Evolutionary conservation across 768 basidiomycete species (phyloP).

Genomic region (Lactarius evosmus): DNA sequence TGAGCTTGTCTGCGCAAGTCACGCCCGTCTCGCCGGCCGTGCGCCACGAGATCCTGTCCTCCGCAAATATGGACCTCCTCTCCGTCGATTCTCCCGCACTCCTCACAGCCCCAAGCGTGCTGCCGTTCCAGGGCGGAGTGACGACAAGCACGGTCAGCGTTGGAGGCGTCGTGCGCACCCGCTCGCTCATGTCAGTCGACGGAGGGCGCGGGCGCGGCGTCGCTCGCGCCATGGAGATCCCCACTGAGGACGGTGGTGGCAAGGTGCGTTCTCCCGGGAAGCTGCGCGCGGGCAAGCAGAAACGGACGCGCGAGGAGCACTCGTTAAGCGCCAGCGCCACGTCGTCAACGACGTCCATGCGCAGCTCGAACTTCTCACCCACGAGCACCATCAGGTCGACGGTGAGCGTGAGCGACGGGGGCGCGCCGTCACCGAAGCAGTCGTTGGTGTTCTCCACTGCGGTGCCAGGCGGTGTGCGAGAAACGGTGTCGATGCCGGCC

Average conservation of each 20-base stretch:
- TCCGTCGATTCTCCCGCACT: constrained; percentile 22
- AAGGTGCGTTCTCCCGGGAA: background rate
- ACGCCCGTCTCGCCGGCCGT: background rate
- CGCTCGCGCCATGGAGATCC: constrained; percentile 23
- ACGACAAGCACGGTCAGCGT: constrained; percentile 28
- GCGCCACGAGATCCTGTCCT: constrained; percentile 1
- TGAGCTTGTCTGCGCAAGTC: background rate
- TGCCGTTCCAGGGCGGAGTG: constrained; percentile 25
- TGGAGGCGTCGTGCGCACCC: constrained; percentile 26
- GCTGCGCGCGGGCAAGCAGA: background rate
- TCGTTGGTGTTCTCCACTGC: background rate
- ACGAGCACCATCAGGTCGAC: constrained; percentile 20
- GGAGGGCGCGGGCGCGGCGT: constrained; percentile 26
- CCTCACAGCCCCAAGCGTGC: constrained; percentile 24
- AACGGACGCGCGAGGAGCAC: constrained; percentile 10
- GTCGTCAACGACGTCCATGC: constrained; percentile 7
- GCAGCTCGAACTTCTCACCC: background rate
- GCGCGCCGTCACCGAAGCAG: background rate
- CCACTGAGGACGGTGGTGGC: background rate
- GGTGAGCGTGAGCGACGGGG: constrained; percentile 3
- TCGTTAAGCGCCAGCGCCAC: background rate
- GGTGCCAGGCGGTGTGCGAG: background rate
- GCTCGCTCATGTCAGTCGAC: constrained; percentile 22
- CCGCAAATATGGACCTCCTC: constrained; percentile 17
- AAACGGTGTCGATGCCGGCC: background rate